Conservation (phyloP, 306 rosid genomes). For the Cercis canadensis region DNA sequence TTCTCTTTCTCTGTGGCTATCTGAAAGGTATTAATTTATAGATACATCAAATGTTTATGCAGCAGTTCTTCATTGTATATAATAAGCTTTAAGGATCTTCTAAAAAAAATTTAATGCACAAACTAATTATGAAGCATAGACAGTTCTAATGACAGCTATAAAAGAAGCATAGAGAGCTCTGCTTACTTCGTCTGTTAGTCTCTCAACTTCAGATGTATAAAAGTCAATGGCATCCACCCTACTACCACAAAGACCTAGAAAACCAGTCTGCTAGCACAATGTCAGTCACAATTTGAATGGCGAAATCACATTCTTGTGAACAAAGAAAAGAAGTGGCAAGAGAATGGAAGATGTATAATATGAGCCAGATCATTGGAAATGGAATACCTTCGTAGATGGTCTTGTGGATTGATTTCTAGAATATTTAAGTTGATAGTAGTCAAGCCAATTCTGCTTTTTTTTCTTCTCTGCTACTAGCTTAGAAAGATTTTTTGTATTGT, state of each 20-base stretch:
- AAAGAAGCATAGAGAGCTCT: conserved; percentile 24
- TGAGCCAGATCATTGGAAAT: conserved; percentile 29
- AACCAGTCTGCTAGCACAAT: conserved; percentile 80
- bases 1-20: conserved; percentile 69
- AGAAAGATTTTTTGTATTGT: conserved; percentile 83
- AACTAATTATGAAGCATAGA: conserved; percentile 19
- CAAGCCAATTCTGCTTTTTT: conserved; percentile 86
- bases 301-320: neutral
- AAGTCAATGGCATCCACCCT: conserved; percentile 80
- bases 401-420: conserved; percentile 71
- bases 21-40: conserved; percentile 49
- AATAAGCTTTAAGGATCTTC: neutral
- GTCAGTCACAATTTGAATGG: conserved; percentile 10
- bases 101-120: neutral
- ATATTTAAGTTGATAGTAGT: conserved; percentile 78
- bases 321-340: neutral
- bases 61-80: too few relatives aligned
- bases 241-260: conserved; percentile 81
- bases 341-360: neutral
- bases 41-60: conserved; percentile 22
- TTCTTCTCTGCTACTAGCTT: conserved; percentile 76
- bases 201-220: conserved; percentile 61
- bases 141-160: neutral
- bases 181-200: conserved; percentile 70
- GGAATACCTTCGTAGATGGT: conserved; percentile 73